Base-by-base conservation (phyloP, 352 stramenopile genomes). In the Globisporangium polare region DNA sequence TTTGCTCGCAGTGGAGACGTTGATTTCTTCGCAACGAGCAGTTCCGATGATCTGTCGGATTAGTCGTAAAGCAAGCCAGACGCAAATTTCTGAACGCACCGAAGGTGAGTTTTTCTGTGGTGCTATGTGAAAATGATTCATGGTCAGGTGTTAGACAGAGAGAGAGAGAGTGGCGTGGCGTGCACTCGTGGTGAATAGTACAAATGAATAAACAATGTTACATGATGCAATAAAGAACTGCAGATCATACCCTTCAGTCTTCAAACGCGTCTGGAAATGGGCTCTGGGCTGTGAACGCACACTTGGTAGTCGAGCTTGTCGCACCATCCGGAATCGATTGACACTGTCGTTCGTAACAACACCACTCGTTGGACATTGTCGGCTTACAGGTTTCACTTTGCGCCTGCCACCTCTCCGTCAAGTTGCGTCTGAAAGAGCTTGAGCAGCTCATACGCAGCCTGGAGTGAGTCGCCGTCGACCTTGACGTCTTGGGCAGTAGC, bases 371-470 rank as follows among this genome's bases (percentile, higher is more conserved):
- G 33, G 33, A 18, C 15, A 39, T 39, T 39, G 33, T 5, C 33
- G 15, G 12, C 33, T 39, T 22, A 42, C 47, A n/a, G 31, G 39
- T 15, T 27, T 54, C 33, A 65, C 35, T 31, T 43, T 35, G 27
- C 24, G 50, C 12, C 27, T 35, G 29, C 50, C 18, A 24, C 29
- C 7, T 12, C 54, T 5, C 13, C 18, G 42, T 12, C 55, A 45
- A 31, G 12, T 13, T 53, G 15, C 12, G 55, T 31, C 12, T 53
- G 58, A 13, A 63, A 80, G 53, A 90, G 59, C n/a, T 78, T 83
- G 22, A 90, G 66, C 45, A 90, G 63, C 27, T 90, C 77, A 41
- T 90, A 89, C 2, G 81, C 81, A 8, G 81, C 81, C 62, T 89
- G 79, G 17, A 90, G 68, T 9, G 81, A 90, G 39, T 90, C 81